Evolutionary conservation across 441 rosid genomes (phyloP), one percentile per base, ranked within the genome.

Genomic region (Iberis amara): DNA sequence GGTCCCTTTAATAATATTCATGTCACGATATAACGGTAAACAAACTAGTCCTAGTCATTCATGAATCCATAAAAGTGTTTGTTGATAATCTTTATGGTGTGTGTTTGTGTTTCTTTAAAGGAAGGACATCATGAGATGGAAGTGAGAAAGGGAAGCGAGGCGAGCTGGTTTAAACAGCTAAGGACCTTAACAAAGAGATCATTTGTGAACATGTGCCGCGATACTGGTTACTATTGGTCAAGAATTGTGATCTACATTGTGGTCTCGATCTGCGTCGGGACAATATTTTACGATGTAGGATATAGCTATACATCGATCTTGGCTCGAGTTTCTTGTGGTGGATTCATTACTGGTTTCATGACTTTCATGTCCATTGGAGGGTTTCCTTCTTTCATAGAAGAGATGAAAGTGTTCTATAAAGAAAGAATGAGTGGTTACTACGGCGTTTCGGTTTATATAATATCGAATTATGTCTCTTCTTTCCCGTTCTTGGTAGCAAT

Each of bases 321-420:
- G 55, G 94, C 97, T 9, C 70, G 97, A 3, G 81, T 83, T 53
- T 78, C 96, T 24, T 90, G 97, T 7, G 95, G 94, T 35, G 92
- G 75, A 48, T 90, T 90, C 62, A 77, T 90, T 21, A 80, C 92
- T 14, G 94, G 94, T 32, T 90, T 90, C 73, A 84, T 90, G 97
- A 80, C 96, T 7, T 90, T 86, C 57, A 86, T 90, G 94, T 86
- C 97, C 36, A 86, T 90, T 7, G 97, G 97, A 48, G 96, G 96
- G 62, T 90, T 90, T 70, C 96, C 97, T 15, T 90, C 94, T 15
- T 90, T 86, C 78, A 63, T 84, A 3, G 97, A 90, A 77, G 97
- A 90, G 71, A 77, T 90, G 83, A 90, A 85, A 92, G 78, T 90
- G 11, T 90, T 90, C 43, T 73, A 86, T 45, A 61, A 71, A 57